A percentile compares a stretch with the other conserved stretches of the same genome.
Evolutionary conservation across 305 asterid species (phyloP).

Genomic region (Fraxinus floribunda): DNA sequence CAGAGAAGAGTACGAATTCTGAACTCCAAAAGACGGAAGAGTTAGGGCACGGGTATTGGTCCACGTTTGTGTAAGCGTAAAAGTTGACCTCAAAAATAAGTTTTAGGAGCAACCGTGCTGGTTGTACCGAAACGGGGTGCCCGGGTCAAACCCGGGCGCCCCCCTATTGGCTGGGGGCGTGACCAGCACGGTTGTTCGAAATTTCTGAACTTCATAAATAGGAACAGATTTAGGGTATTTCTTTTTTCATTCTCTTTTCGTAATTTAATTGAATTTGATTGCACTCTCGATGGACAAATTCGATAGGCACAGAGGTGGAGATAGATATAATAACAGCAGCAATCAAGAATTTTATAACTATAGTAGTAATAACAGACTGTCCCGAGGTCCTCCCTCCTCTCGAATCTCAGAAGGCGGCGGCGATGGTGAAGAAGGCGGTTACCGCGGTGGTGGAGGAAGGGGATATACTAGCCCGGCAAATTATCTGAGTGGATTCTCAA

Average conservation of each 20-base stretch:
- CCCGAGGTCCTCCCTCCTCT: slow-evolving; percentile 40
- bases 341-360: slow-evolving; percentile 32
- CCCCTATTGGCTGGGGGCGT: too few relatives aligned
- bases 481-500: slow-evolving; percentile 37
- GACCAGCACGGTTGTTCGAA: too few relatives aligned
- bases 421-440: slow-evolving; percentile 26
- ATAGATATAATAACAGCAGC: slow-evolving; percentile 37
- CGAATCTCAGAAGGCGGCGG: slow-evolving; percentile 25
- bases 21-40: too few relatives aligned
- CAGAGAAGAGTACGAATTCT: too few relatives aligned
- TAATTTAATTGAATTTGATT: not conserved
- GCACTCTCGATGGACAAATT: slow-evolving; percentile 38
- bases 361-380: slow-evolving; percentile 34
- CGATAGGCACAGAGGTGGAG: slow-evolving; percentile 62
- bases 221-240: slow-evolving; percentile 21
- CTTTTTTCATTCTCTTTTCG: not conserved
- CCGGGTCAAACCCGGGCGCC: too few relatives aligned
- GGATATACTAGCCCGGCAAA: slow-evolving; percentile 35
- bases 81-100: too few relatives aligned
- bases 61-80: too few relatives aligned
- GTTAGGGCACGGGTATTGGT: too few relatives aligned
- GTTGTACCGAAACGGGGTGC: too few relatives aligned
- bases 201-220: not conserved
- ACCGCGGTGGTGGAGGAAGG: slow-evolving; percentile 35
- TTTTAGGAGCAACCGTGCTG: too few relatives aligned